Evolutionary conservation across 208 protist species (phyloP).

Genomic region (Herpetomonas samuelpessoai): DNA sequence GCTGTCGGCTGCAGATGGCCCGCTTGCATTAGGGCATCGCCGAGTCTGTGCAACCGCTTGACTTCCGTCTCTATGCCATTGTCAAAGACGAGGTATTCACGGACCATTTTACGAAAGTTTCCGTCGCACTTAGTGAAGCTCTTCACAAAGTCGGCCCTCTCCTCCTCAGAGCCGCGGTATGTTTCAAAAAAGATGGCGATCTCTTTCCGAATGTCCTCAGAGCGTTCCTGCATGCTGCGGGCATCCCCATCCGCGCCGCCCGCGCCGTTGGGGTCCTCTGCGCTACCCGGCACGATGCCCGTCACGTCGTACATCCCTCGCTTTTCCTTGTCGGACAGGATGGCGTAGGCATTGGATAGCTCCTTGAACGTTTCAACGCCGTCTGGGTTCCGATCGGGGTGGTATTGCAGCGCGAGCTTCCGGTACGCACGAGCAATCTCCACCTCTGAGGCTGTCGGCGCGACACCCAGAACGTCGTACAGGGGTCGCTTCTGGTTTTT

Average conservation of each 20-base stretch:
- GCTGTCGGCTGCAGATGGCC: conserved; percentile 28
- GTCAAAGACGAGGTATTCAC: conserved; percentile 73
- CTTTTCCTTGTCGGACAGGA: conserved; percentile 94
- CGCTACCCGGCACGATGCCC: conserved; percentile 37
- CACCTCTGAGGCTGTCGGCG: conserved; percentile 26
- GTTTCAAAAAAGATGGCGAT: conserved; percentile 64
- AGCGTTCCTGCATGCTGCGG: conserved; percentile 48
- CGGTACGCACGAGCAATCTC: conserved; percentile 78
- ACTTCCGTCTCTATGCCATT: conserved; percentile 61
- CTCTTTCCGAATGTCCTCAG: conserved; percentile 58
- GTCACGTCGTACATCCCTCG: conserved; percentile 95
- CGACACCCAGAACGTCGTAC: conserved; percentile 56
- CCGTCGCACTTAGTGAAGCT: conserved; percentile 58
- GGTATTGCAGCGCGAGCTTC: conserved; percentile 71
- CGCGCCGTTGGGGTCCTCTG: conserved; percentile 11
- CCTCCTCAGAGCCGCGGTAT: conserved; percentile 74
- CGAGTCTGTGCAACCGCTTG: conserved; percentile 41
- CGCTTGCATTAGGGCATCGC: conserved; percentile 24
- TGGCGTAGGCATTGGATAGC: conserved; percentile 95
- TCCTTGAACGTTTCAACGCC: conserved; percentile 83
- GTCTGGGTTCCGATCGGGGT: conserved; percentile 87
- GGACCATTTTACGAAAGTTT: conserved; percentile 74
- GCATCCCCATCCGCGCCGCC: conserved; percentile 7
- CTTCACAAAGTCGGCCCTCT: conserved; percentile 49
- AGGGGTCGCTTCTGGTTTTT: too few relatives aligned